A percentile compares a stretch with the other conserved stretches of the same genome.
Conservation (phyloP, 768 basidiomycete genomes). For the Panellus pusillus region DNA sequence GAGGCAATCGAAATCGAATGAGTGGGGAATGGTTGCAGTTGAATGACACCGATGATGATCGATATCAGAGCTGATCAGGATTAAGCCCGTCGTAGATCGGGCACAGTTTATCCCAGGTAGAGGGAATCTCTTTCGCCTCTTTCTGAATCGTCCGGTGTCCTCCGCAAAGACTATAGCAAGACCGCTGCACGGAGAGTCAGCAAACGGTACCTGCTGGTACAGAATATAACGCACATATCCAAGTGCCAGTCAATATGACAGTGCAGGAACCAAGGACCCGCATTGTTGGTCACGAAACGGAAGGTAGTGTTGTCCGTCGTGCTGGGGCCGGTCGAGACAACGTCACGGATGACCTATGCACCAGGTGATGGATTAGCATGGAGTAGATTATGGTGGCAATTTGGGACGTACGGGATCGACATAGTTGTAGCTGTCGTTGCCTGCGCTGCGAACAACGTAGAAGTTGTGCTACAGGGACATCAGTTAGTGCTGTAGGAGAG, state of each 20-base stretch:
- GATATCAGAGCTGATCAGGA: no score
- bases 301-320: constrained; percentile 1
- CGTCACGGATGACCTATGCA: constrained; percentile 7
- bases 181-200: constrained; percentile 11
- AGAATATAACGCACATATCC: constrained; percentile 21
- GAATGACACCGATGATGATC: no score
- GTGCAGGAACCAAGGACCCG: constrained; percentile 52
- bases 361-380: no score
- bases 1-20: no score
- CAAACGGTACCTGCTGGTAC: no score
- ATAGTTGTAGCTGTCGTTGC: constrained; percentile 19
- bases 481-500: neutral
- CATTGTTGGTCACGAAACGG: constrained; percentile 55
- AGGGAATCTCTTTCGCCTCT: neutral
- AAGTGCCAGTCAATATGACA: constrained; percentile 41
- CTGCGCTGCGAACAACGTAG: constrained; percentile 32
- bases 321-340: neutral
- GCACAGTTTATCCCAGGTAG: constrained; percentile 17
- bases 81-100: constrained; percentile 10
- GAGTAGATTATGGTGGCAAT: neutral
- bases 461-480: constrained; percentile 27
- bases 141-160: constrained; percentile 1
- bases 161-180: constrained; percentile 24
- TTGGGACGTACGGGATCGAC: constrained; percentile 3
- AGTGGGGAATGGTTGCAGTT: no score